Conservation (phyloP, 495 filamentous ascomycete species). For the Eremomyces bilateralis region DNA sequence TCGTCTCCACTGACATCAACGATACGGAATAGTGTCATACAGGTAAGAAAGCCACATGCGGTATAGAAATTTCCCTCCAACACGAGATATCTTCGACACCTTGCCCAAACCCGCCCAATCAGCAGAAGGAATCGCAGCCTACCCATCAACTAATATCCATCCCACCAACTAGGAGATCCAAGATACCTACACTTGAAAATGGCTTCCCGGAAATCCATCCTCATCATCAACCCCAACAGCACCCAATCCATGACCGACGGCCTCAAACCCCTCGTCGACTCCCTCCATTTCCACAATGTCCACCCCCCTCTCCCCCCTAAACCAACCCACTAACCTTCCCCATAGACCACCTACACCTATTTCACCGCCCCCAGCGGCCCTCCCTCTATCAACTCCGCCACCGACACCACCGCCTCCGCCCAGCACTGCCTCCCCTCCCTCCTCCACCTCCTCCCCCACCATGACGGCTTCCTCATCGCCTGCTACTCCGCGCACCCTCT, state of each 20-base stretch:
- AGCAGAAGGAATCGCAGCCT: too few relatives aligned
- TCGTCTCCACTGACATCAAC: too few relatives aligned
- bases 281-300: conserved; percentile 18
- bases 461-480: conserved; percentile 64
- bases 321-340: conserved; percentile 7
- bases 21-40: too few relatives aligned
- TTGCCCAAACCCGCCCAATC: too few relatives aligned
- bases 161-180: too few relatives aligned
- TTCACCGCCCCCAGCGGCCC: conserved; percentile 35
- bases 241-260: conserved; percentile 60
- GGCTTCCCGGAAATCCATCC: conserved; percentile 24
- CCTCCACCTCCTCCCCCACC: conserved; percentile 24
- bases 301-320: background rate
- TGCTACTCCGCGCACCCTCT: conserved; percentile 83
- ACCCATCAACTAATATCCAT: too few relatives aligned
- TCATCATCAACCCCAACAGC: conserved; percentile 87
- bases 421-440: conserved; percentile 35
- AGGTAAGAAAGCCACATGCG: too few relatives aligned
- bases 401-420: conserved; percentile 28
- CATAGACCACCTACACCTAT: conserved; percentile 28
- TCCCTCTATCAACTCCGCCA: conserved; percentile 40
- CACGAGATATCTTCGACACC: too few relatives aligned
- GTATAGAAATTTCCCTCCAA: too few relatives aligned
- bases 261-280: conserved; percentile 38
- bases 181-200: too few relatives aligned